Conservation (phyloP, 164 flowering plant genomes). For the Berberis vulgaris region DNA sequence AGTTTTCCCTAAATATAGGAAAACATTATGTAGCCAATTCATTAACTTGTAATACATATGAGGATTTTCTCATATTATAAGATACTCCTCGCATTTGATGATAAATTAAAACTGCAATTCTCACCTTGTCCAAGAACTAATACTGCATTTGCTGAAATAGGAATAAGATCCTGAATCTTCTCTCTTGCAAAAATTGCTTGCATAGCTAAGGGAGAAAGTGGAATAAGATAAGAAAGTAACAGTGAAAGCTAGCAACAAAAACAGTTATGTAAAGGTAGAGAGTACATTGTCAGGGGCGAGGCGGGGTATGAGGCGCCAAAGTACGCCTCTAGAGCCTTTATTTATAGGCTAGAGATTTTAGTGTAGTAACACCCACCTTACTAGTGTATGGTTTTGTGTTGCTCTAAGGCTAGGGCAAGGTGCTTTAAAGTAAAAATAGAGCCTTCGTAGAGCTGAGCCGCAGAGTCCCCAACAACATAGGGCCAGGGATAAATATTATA, state of each 20-base stretch:
- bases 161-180: constrained; percentile 53
- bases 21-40: background rate
- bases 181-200: constrained; percentile 68
- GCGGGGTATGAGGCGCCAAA: too few species aligned
- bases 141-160: constrained; percentile 43
- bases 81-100: background rate
- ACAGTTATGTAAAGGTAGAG: too few species aligned
- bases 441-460: too few species aligned
- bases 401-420: too few species aligned
- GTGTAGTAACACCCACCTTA: too few species aligned
- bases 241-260: background rate
- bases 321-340: too few species aligned
- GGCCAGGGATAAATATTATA: background rate
- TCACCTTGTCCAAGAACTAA: constrained; percentile 84
- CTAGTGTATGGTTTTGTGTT: too few species aligned
- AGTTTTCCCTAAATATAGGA: too few species aligned
- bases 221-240: background rate
- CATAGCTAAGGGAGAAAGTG: constrained; percentile 26
- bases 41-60: background rate
- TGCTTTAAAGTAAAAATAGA: too few species aligned
- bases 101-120: background rate
- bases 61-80: background rate
- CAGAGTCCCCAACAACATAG: too few species aligned
- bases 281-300: too few species aligned
- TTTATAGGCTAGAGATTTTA: too few species aligned